Evolutionary conservation across 1,284 basidiomycete genomes (phyloP), one percentile per base, ranked within the genome.

Genomic region (Papiliotrema laurentii): DNA sequence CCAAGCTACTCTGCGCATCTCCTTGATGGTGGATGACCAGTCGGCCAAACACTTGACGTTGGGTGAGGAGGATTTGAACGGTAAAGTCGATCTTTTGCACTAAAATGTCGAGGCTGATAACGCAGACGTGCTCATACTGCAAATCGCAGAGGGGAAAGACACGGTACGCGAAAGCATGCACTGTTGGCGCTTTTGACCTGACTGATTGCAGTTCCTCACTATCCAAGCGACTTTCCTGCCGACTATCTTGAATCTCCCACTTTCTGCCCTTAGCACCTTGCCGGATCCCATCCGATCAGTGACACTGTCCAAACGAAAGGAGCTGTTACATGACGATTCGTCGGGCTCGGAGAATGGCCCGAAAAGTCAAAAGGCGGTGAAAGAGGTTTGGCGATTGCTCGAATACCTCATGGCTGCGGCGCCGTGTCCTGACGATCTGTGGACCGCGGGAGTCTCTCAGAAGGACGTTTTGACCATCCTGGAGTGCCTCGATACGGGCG

Each of bases 121-220:
- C 41, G 43, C 49, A 68, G 66, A 71, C 51, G 69, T 72, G 0
- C 56, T 72, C 5, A 68, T 72, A 0, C 43, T 72, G 22, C 64
- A 66, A 28, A 58, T 70, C 3, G 40, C 50, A 0, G 60, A 60
- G 18, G 66, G 69, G 1, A 69, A 66, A 49, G 68, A 72, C 35
- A 54, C 59, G 1, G 64, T 67, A 28, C 53, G 63, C 56, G 14
- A 0, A 5, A 45, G 35, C 10, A 24, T 34, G 16, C 11, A 16
- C 19, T 22, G 24, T n/a, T 26, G 19, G 16, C 36, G 13, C 41
- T 39, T 31, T 7, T 38, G 34, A 22, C 19, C 11, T 11, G 19
- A 4, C 42, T 30, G n/a, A 42, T 16, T 11, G 3, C 41, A 68
- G 62, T 69, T 71, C 53, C 59, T 71, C 33, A 61, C 68, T 1